These are phyloP conservation scores for Penicillium bovifimosum DNA, from an alignment of 495 filamentous ascomycete species.

Conservation along the genomic window DNA sequence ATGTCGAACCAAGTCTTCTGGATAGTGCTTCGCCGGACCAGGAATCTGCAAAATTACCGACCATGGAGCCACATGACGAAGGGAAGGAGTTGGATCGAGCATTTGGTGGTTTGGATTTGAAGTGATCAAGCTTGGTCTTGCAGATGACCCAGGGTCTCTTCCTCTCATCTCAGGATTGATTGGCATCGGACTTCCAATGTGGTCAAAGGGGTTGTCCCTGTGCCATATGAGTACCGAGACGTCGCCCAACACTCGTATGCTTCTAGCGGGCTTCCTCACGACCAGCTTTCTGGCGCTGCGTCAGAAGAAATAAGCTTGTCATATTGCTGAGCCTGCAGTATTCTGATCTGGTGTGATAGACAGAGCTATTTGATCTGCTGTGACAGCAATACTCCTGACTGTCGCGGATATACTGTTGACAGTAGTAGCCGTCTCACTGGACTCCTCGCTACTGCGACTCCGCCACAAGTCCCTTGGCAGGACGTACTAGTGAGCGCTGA, in stretches of 20 bases:
- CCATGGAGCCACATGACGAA: conserved; percentile 48
- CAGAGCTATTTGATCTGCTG: neutral
- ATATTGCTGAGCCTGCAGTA: neutral
- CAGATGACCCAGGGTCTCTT: neutral
- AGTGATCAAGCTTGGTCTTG: conserved; percentile 24
- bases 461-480: no score
- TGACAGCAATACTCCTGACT: neutral
- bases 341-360: neutral
- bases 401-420: no score
- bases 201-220: no score
- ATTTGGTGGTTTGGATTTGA: conserved; percentile 65
- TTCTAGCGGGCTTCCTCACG: neutral
- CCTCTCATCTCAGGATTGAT: neutral
- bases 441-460: no score
- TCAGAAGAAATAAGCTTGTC: no score
- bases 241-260: neutral
- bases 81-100: conserved; percentile 84
- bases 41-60: conserved; percentile 34
- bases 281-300: no score
- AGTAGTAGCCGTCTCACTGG: no score
- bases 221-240: neutral
- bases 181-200: neutral
- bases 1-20: conserved; percentile 40
- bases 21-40: conserved; percentile 41
- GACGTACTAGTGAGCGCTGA: no score